Base-by-base conservation (phyloP, 2,329 filamentous ascomycete genomes). In the Exophiala xenobiotica region DNA sequence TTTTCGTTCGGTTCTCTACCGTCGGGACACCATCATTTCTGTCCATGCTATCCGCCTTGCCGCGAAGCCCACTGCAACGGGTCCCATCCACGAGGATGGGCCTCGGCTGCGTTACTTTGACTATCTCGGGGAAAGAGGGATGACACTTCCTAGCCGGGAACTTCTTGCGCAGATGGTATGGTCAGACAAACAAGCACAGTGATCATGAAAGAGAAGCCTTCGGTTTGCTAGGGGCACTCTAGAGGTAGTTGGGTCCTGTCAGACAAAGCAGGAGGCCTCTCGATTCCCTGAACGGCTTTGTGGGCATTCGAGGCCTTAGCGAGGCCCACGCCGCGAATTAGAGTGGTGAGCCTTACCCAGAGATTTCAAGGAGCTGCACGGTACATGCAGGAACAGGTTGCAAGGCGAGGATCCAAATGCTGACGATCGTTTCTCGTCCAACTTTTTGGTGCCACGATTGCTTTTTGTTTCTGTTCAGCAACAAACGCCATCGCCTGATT, bases 371-470 rank as follows among this genome's bases (percentile, higher is more conserved):
- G 50, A 57, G 50, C 50, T 53, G 51, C 55, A 47, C 43, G 46
- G 41, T 31, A 48, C 27, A 53, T 53, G 55, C 55, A 58, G 55
- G 55, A 58, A 58, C 55, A 50, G 23, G 38, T 52, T 33, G 42
- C 20, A 46, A 43, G 44, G 42, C 47, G 37, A 54, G 38, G 51
- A 29, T 51, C 40, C 37, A 53, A 55, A 31, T 53, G 55, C 46
- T 55, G 55, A 58, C 55, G 55, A 58, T 58, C 55, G 38, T 26
- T 43, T 6, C 35, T 42, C 27, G 16, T 42, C 45, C 51, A 46
- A 43, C 46, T 37, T 47, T 26, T 54, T 46, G 47, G 27, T 44
- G 46, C 45, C 51, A 53, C 46, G 47, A 57, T 41, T 54, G 31
- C 35, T 44, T 41, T 38, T 40, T 40, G 38, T 24, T 33, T 52